Conservation (phyloP, 176 grass and related monocot genomes). For the Poa annua region DNA sequence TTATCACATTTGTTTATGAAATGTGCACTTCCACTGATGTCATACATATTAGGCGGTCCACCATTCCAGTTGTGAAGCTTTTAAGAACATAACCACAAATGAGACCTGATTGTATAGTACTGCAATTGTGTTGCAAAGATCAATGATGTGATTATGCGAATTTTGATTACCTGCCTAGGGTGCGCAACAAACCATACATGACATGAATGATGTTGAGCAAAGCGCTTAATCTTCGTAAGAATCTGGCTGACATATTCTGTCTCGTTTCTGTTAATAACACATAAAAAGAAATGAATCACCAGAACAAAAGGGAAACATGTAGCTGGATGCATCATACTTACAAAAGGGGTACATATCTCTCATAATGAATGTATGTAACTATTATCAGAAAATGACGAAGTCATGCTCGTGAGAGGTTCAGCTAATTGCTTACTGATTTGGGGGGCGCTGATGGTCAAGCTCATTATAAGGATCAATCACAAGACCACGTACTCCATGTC, state of each 20-base stretch:
- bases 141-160: background rate
- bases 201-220: constrained; percentile 94
- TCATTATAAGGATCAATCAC: constrained; percentile 99
- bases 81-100: constrained; percentile 41
- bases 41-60: constrained; percentile 82
- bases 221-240: constrained; percentile 88
- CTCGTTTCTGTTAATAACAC: constrained; percentile 68
- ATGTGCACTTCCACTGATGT: constrained; percentile 98
- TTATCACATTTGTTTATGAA: constrained; percentile 99
- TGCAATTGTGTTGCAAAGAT: constrained; percentile 9
- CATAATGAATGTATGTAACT: background rate
- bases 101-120: constrained; percentile 13
- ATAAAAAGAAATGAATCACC: constrained; percentile 23
- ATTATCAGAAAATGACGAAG: constrained; percentile 19
- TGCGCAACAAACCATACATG: constrained; percentile 99
- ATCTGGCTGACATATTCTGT: constrained; percentile 98
- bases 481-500: constrained; percentile 86
- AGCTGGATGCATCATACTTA: constrained; percentile 6
- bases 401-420: background rate
- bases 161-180: constrained; percentile 83
- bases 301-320: constrained; percentile 20
- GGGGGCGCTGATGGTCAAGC: constrained; percentile 86
- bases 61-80: constrained; percentile 97
- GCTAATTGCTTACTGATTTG: constrained; percentile 63
- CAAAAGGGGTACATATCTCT: constrained; percentile 18